Conservation (phyloP, 345 rosid species). For the Arabis hirsuta region DNA sequence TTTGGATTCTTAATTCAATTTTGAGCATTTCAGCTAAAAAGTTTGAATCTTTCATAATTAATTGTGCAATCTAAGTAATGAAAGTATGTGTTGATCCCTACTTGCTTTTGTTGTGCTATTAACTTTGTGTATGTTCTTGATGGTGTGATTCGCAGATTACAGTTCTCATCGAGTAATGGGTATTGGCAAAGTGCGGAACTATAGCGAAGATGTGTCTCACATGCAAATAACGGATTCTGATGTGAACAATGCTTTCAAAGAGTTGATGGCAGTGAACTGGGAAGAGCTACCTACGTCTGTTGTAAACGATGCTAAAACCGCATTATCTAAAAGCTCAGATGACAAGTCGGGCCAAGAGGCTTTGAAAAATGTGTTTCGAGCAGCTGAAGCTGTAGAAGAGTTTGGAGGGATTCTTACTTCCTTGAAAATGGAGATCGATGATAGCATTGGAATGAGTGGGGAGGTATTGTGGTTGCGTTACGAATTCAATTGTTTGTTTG, state of each 20-base stretch:
- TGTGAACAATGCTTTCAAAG: conserved; percentile 65
- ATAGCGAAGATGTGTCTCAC: conserved; percentile 69
- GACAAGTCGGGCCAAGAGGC: conserved; percentile 81
- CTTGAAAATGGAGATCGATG: conserved; percentile 87
- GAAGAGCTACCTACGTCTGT: conserved; percentile 63
- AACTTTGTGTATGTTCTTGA: neutral
- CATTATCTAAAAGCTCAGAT: conserved; percentile 60
- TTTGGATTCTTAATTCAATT: too few relatives aligned
- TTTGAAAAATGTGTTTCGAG: conserved; percentile 64
- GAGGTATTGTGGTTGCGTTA: conserved; percentile 58
- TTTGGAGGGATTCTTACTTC: conserved; percentile 71
- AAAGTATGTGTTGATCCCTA: too few relatives aligned
- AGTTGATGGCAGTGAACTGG: conserved; percentile 84
- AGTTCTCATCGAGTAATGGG: conserved; percentile 49
- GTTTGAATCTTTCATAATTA: too few relatives aligned
- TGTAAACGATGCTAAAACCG: conserved; percentile 59
- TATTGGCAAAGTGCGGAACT: conserved; percentile 55
- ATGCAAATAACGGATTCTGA: conserved; percentile 65
- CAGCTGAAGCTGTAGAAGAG: conserved; percentile 93
- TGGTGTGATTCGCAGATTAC: conserved; percentile 46
- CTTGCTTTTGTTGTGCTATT: too few relatives aligned
- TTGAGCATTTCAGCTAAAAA: too few relatives aligned
- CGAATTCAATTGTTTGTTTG: too few relatives aligned
- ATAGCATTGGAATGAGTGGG: conserved; percentile 80
- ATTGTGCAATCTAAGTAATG: too few relatives aligned